Percentiles rank a stretch among this genome's conserved stretches.
These are phyloP conservation scores for Phytophthora citrophthora DNA, from an alignment of 352 stramenopile genomes.

Conservation along the genomic window DNA sequence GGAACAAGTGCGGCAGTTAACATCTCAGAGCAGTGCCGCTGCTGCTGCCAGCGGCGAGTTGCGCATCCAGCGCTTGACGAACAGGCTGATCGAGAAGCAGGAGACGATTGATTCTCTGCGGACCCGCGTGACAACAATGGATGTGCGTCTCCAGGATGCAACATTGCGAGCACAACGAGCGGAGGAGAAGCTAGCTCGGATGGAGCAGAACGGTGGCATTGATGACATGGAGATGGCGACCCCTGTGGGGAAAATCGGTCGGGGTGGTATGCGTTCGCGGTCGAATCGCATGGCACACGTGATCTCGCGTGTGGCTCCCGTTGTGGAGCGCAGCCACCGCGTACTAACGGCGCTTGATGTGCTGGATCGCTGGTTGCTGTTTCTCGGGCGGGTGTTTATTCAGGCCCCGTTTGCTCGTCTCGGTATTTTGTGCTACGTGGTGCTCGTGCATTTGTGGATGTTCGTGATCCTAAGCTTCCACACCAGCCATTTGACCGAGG, in stretches of 20 bases:
- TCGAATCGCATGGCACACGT: constrained; percentile 71
- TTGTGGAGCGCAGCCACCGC: constrained; percentile 73
- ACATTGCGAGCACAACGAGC: constrained; percentile 49
- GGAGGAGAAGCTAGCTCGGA: constrained; percentile 66
- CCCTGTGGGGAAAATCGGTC: constrained; percentile 42
- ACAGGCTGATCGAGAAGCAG: constrained; percentile 84
- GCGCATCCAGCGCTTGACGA: constrained; percentile 81
- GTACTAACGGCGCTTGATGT: constrained; percentile 70
- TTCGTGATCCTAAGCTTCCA: constrained; percentile 89
- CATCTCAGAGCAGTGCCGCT: constrained; percentile 22
- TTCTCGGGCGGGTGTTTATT: constrained; percentile 81
- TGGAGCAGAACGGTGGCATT: constrained; percentile 67
- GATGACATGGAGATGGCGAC: constrained; percentile 77
- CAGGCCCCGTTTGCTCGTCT: constrained; percentile 78
- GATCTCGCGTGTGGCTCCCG: constrained; percentile 67
- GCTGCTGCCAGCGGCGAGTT: constrained; percentile 50
- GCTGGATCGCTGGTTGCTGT: constrained; percentile 78
- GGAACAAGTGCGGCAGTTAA: constrained; percentile 48
- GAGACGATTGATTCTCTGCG: constrained; percentile 75
- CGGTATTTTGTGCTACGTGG: constrained; percentile 75
- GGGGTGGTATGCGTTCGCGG: constrained; percentile 40
- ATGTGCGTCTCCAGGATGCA: constrained; percentile 69
- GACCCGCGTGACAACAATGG: constrained; percentile 71
- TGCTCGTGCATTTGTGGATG: constrained; percentile 86
- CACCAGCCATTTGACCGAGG: constrained; percentile 84